Percentiles rank a stretch among this genome's conserved stretches.
These are phyloP conservation scores for Eimeria acervulina DNA, from an alignment of 169 alveolate species.

Conservation along the genomic window DNA sequence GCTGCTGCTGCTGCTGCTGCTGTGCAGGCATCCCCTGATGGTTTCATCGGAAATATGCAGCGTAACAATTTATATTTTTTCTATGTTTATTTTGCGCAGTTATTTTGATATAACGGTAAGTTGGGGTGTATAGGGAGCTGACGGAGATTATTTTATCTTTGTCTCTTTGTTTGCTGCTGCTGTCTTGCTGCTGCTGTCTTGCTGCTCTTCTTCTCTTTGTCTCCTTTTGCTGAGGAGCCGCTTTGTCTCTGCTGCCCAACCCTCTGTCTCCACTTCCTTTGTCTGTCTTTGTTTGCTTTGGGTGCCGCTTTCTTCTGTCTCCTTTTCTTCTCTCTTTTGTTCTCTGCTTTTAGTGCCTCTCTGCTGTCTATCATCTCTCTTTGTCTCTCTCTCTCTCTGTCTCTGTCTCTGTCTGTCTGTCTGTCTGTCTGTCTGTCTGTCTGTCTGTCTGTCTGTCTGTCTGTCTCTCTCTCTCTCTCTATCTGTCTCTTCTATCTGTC, in stretches of 20 bases:
- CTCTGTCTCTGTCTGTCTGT: background rate
- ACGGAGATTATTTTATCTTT: too few relatives aligned
- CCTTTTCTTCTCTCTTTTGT: too few relatives aligned
- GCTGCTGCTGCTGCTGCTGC: background rate
- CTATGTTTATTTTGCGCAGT: constrained; percentile 93
- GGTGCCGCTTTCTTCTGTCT: too few relatives aligned
- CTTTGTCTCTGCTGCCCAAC: background rate
- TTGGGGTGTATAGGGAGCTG: too few relatives aligned
- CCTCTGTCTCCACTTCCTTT: too few relatives aligned
- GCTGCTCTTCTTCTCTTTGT: background rate
- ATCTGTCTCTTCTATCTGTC: too few relatives aligned
- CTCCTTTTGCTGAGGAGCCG: too few relatives aligned
- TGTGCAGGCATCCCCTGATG: constrained; percentile 86
- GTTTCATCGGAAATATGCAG: constrained; percentile 90
- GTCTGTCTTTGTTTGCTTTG: too few relatives aligned
- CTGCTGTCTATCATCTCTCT: too few relatives aligned
- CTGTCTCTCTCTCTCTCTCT: background rate
- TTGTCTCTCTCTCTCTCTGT: background rate
- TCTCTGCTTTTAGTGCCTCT: too few relatives aligned
- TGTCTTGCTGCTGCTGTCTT: background rate
- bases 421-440: background rate
- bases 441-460: background rate
- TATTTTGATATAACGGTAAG: constrained; percentile 91
- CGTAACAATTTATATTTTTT: constrained; percentile 90
- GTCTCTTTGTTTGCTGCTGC: too few relatives aligned